Evolutionary conservation across 192 early-diverging fungal species (phyloP), one percentile per base, ranked within the genome.

Genomic region (Backusella australiensis): DNA sequence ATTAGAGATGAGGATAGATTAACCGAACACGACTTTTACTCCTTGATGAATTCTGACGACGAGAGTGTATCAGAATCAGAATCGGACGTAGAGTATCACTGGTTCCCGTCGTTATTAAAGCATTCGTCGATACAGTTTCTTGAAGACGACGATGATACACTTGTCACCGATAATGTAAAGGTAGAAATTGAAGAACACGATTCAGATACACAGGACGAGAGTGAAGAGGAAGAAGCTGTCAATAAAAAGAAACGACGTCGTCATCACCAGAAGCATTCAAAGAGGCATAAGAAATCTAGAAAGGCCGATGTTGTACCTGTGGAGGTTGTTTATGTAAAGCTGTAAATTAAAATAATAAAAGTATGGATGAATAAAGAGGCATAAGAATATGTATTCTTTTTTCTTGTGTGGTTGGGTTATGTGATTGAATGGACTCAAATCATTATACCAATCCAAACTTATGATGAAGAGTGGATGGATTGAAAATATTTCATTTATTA

Each of bases 31-130:
- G 65, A 75, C 29, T 75, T 63, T 21, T 75, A 26, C 6, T 34
- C 35, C 9, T 23, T 66, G 32, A 67, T 67, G 41, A 34, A 36
- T 15, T 75, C 63, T 46, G 59, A 67, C 9, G 23, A 67, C 38
- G 72, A 74, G 21, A 38, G n/a, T 35, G 11, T 14, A 38, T 42
- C 41, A 49, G 41, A 65, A 29, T 34, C 53, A 26, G 32, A 65
- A 23, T 63, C 56, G 5, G 74, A 75, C 9, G 29, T 75, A n/a
- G 59, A 75, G 19, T 65, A 63, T 32, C 39, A 65, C 12, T 75
- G 74, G 74, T 75, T 75, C 41, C 65, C 74, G 35, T 75, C 74
- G 19, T 29, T 75, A 34, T 46, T 75, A 34, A 42, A 44, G 7
- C 29, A 67, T 19, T 67, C 74, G 0, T 56, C 42, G 8, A 75